A percentile compares a stretch with the other conserved stretches of the same genome.
These are phyloP conservation scores for Paramecium caudatum DNA, from an alignment of 73 alveolate genomes.

Conservation along the genomic window DNA sequence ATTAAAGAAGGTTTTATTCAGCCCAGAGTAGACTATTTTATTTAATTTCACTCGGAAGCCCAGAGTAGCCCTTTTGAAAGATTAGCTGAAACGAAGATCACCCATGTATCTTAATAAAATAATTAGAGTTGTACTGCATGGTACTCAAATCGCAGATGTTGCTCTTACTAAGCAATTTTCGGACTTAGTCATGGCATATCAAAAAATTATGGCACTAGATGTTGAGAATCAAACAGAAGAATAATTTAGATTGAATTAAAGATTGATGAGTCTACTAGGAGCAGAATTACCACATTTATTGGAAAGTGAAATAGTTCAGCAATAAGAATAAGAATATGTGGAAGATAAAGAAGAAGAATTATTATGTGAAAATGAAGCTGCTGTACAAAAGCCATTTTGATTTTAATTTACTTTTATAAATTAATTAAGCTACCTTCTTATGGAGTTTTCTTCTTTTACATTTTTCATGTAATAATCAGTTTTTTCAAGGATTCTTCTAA, in stretches of 20 bases:
- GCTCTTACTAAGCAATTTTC: neutral
- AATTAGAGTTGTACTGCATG: neutral
- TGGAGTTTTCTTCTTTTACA: too few species aligned
- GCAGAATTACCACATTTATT: neutral
- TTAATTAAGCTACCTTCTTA: too few species aligned
- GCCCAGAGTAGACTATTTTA: neutral
- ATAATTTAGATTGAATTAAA: conserved; percentile 31
- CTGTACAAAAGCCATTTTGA: too few species aligned
- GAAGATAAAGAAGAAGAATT: neutral
- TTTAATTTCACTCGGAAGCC: conserved; percentile 59
- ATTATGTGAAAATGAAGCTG: too few species aligned
- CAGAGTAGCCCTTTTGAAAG: neutral
- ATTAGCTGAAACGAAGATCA: neutral
- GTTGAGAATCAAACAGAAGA: neutral
- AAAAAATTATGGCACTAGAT: neutral
- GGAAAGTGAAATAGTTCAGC: conserved; percentile 1
- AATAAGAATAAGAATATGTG: neutral
- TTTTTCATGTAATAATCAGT: too few species aligned
- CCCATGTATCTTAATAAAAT: neutral
- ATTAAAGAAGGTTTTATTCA: conserved; percentile 23
- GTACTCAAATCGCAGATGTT: neutral
- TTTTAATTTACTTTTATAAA: too few species aligned
- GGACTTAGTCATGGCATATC: neutral
- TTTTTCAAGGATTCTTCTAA: too few species aligned
- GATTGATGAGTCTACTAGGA: conserved; percentile 59